Evolutionary conservation across 2,329 filamentous ascomycete species (phyloP).

Genomic region (Metarhizium robertsii): DNA sequence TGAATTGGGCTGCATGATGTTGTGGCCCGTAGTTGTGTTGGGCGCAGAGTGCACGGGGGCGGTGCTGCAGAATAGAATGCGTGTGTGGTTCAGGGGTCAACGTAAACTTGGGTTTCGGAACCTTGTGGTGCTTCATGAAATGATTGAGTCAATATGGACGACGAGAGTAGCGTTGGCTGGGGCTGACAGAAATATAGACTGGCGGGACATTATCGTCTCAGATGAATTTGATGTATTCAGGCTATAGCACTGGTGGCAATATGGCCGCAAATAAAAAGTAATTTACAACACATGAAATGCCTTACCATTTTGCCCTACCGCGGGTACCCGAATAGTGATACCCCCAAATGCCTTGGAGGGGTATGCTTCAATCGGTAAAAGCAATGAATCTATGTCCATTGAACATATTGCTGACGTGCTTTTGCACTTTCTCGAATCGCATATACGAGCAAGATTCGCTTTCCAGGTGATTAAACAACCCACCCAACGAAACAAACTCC

Average conservation of each 20-base stretch:
- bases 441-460: too few relatives aligned
- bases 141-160: slow-evolving; percentile 22
- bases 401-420: too few relatives aligned
- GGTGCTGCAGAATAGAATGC: slow-evolving; percentile 19
- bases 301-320: too few relatives aligned
- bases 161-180: slow-evolving; percentile 5
- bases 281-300: too few relatives aligned
- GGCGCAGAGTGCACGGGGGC: slow-evolving; percentile 22
- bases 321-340: too few relatives aligned
- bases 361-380: too few relatives aligned
- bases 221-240: slow-evolving; percentile 22
- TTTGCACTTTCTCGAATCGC: too few relatives aligned
- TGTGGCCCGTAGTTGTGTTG: slow-evolving; percentile 26
- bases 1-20: slow-evolving; percentile 21
- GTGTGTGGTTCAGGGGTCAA: slow-evolving; percentile 20
- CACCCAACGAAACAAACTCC: too few relatives aligned
- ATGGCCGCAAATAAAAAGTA: too few relatives aligned
- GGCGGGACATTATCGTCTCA: slow-evolving; percentile 23
- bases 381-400: too few relatives aligned
- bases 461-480: too few relatives aligned
- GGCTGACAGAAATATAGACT: slow-evolving; percentile 15
- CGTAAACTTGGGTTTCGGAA: slow-evolving; percentile 25
- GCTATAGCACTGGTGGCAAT: slow-evolving; percentile 1
- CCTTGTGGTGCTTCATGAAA: slow-evolving; percentile 20
- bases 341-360: too few relatives aligned